Evolutionary conservation across 192 early-diverging fungal species (phyloP).

Genomic region (Podila clonocystis): DNA sequence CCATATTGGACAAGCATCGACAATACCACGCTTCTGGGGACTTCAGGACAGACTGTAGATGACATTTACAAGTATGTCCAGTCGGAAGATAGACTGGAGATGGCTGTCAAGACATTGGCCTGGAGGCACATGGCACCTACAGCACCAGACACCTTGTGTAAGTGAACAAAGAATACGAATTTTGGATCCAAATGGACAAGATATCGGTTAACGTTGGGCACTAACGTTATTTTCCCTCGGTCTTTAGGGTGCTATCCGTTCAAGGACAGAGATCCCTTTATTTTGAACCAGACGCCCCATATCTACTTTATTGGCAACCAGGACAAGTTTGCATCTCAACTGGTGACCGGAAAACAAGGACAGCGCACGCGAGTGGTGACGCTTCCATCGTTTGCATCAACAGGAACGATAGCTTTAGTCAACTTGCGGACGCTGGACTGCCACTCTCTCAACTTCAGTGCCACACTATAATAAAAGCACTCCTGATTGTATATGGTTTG

Average conservation of each 20-base stretch:
- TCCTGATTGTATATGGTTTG: too few relatives aligned
- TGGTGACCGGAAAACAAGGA: slow-evolving; percentile 65
- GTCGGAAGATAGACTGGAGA: slow-evolving; percentile 65
- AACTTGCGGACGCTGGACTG: slow-evolving; percentile 79
- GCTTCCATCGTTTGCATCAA: slow-evolving; percentile 79
- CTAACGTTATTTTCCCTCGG: slow-evolving; percentile 1
- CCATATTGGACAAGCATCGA: slow-evolving; percentile 81
- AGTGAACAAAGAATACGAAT: slow-evolving; percentile 8
- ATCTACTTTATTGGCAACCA: slow-evolving; percentile 96
- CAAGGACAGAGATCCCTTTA: slow-evolving; percentile 86
- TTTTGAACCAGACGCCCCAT: slow-evolving; percentile 77
- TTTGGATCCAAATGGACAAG: too few relatives aligned
- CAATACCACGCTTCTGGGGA: slow-evolving; percentile 75
- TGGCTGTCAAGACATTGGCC: slow-evolving; percentile 76
- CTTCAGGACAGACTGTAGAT: slow-evolving; percentile 89
- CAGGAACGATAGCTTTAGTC: slow-evolving; percentile 78
- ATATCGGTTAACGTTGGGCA: background rate
- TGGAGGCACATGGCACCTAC: slow-evolving; percentile 95
- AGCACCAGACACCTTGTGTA: slow-evolving; percentile 95
- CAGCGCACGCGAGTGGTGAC: slow-evolving; percentile 74
- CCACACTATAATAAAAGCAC: background rate
- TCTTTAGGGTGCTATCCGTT: slow-evolving; percentile 91
- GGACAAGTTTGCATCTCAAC: slow-evolving; percentile 67
- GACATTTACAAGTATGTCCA: slow-evolving; percentile 81
- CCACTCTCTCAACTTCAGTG: slow-evolving; percentile 47